A percentile compares a stretch with the other conserved stretches of the same genome.
phyloP scores from a whole-genome alignment of 164 flowering plant genomes.

The Berberis vulgaris region DNA sequence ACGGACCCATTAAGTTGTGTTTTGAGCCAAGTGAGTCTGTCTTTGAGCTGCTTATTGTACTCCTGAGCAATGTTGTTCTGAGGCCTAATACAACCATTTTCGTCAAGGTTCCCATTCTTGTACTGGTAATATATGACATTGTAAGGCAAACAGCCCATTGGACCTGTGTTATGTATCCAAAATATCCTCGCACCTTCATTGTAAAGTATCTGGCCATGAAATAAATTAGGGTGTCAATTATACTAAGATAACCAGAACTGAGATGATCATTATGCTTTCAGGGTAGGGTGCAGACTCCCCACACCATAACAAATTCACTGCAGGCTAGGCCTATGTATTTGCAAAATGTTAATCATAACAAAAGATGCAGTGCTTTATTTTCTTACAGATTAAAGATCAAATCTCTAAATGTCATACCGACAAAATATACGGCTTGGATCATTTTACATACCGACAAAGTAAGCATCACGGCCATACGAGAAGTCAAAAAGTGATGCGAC shows the following conservation, averaged over 20 bases:
- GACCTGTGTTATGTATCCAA: conserved; percentile 1
- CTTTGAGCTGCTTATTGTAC: neutral
- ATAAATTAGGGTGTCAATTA: neutral
- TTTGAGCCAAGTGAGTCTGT: neutral
- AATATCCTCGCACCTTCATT: neutral
- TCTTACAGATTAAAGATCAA: no score
- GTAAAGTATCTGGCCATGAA: conserved; percentile 11
- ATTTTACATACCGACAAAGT: no score
- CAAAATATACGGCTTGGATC: no score
- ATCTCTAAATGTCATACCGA: no score
- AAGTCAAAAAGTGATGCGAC: no score
- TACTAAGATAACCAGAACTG: neutral
- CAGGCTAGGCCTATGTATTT: no score
- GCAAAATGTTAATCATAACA: no score
- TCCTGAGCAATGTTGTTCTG: neutral
- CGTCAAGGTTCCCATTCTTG: neutral
- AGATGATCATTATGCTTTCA: neutral
- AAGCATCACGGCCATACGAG: no score
- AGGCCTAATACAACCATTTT: neutral
- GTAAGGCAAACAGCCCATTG: neutral
- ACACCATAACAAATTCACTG: no score
- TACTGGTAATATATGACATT: neutral
- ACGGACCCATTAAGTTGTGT: neutral
- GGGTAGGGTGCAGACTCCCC: no score
- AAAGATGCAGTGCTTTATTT: no score